phyloP scores from a whole-genome alignment of 805 yeast genomes.

The Candida glaebosa region DNA sequence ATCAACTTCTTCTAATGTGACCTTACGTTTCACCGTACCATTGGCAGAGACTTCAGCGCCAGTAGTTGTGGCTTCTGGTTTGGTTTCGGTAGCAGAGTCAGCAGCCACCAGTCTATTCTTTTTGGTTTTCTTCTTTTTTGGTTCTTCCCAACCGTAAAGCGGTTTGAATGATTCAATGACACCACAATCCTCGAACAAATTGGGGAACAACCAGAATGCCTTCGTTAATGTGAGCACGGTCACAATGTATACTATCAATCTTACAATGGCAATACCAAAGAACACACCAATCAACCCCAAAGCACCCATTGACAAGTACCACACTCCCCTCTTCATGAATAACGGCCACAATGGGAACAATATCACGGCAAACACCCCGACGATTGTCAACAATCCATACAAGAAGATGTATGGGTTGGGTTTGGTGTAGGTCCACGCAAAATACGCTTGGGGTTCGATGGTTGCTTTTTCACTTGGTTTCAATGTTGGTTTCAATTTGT shows the following conservation, averaged over 20 bases:
- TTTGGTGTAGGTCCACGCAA: slow-evolving; percentile 77
- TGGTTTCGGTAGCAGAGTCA: background rate
- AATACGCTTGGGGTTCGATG: slow-evolving; percentile 65
- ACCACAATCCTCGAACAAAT: slow-evolving; percentile 92
- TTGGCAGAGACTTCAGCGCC: slow-evolving; percentile 13
- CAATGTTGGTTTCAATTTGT: slow-evolving; percentile 61
- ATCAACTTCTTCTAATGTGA: slow-evolving; percentile 40
- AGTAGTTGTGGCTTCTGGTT: slow-evolving; percentile 8
- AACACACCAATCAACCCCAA: slow-evolving; percentile 72
- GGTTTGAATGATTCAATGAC: slow-evolving; percentile 90
- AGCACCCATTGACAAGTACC: slow-evolving; percentile 79
- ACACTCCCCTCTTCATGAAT: slow-evolving; percentile 84
- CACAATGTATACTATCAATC: slow-evolving; percentile 65
- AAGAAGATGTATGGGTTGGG: slow-evolving; percentile 62
- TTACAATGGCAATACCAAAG: slow-evolving; percentile 72
- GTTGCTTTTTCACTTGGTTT: slow-evolving; percentile 54
- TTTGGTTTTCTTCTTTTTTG: slow-evolving; percentile 25
- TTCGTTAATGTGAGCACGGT: slow-evolving; percentile 56
- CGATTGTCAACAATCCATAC: slow-evolving; percentile 64
- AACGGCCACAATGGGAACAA: slow-evolving; percentile 95
- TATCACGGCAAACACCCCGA: slow-evolving; percentile 58
- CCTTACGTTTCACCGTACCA: slow-evolving; percentile 24
- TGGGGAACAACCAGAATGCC: slow-evolving; percentile 97
- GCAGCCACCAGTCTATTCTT: slow-evolving; percentile 12
- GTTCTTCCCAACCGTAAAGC: slow-evolving; percentile 75